Percentiles rank a stretch among this genome's conserved stretches.
phyloP scores from a whole-genome alignment of 2,329 filamentous ascomycete genomes.

The Gyromitra esculenta region DNA sequence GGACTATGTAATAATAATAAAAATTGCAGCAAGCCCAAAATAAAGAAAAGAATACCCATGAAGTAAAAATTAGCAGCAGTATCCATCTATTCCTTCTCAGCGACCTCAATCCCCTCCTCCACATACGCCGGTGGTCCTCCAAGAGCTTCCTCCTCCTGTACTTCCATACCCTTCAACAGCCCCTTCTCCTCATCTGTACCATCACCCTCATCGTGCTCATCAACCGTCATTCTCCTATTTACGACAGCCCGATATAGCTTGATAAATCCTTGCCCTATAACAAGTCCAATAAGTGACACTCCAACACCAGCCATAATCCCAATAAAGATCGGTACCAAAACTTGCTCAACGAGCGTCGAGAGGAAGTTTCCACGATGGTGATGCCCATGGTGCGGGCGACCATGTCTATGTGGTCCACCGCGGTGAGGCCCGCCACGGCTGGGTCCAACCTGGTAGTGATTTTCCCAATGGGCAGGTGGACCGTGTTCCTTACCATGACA shows the following conservation, averaged over 20 bases:
- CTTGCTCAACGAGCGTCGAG: conserved; percentile 11
- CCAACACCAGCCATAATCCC: conserved; percentile 48
- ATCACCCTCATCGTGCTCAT: neutral
- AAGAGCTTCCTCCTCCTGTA: conserved; percentile 3
- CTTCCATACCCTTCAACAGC: conserved; percentile 42
- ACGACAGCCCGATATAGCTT: conserved; percentile 29
- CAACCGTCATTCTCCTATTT: neutral
- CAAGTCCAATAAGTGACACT: conserved; percentile 42
- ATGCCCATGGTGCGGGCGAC: conserved; percentile 1
- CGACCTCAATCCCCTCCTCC: conserved; percentile 37
- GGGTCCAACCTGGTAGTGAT: conserved; percentile 1
- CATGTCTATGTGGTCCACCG: conserved; percentile 18
- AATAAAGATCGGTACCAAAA: conserved; percentile 51
- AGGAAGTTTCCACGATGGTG: conserved; percentile 5
- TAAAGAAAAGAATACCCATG: neutral
- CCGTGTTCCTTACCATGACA: neutral
- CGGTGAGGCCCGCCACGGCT: conserved; percentile 14
- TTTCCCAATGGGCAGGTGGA: neutral
- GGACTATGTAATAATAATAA: neutral
- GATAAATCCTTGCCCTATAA: conserved; percentile 38
- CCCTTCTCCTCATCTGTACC: conserved; percentile 45
- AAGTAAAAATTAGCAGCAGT: neutral
- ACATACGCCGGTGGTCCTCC: conserved; percentile 48
- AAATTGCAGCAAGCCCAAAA: neutral
- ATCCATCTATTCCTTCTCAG: conserved; percentile 50